These are phyloP conservation scores for Nakaseomyces delphensis DNA, from an alignment of 1,139 yeast species.

Conservation along the genomic window DNA sequence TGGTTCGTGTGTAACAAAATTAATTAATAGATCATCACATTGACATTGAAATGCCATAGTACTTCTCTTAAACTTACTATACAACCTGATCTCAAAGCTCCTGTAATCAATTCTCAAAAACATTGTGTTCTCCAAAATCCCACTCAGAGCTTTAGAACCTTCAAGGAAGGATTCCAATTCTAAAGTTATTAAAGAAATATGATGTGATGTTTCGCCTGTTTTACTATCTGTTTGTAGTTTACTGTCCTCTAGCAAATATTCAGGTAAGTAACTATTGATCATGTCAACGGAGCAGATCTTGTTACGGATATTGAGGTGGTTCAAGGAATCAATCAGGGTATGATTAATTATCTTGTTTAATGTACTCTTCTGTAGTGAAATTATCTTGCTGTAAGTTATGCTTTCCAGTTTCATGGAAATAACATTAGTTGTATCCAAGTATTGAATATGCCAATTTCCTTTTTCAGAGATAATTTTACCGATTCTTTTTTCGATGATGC, in stretches of 20 bases:
- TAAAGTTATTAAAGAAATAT: constrained; percentile 22
- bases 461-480: constrained; percentile 50
- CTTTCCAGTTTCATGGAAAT: constrained; percentile 26
- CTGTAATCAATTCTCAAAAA: constrained; percentile 28
- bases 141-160: constrained; percentile 25
- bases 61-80: constrained; percentile 28
- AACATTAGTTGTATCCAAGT: constrained; percentile 38
- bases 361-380: constrained; percentile 42
- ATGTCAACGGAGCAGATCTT: constrained; percentile 19
- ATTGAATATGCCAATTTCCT: constrained; percentile 51
- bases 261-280: constrained; percentile 17
- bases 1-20: constrained; percentile 23
- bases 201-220: constrained; percentile 12
- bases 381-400: constrained; percentile 44
- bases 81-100: constrained; percentile 25
- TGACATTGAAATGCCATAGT: constrained; percentile 28
- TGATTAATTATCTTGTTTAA: constrained; percentile 56
- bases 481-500: constrained; percentile 39
- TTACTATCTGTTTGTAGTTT: background rate
- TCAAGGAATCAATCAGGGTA: constrained; percentile 54
- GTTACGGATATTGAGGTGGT: constrained; percentile 28
- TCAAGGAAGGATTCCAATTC: constrained; percentile 29
- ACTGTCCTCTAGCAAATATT: constrained; percentile 16
- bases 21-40: constrained; percentile 26
- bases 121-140: constrained; percentile 28